Conservation (phyloP, 805 yeast genomes). For the Kodamaea kakaduensis region DNA sequence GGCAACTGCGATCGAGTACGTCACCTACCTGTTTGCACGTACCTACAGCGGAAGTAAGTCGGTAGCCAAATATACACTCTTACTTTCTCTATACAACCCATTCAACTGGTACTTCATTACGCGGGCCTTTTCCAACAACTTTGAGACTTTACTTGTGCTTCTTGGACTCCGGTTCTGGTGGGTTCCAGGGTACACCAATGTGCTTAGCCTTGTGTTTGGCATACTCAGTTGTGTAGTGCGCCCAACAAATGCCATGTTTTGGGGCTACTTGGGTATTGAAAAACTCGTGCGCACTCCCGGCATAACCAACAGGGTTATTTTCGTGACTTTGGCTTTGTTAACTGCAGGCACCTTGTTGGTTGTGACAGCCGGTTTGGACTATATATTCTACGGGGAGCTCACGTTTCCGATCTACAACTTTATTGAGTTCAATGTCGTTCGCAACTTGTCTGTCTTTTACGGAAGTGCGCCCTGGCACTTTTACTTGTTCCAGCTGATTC, state of each 20-base stretch:
- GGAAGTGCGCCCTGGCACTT: slow-evolving; percentile 85
- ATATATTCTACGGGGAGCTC: slow-evolving; percentile 50
- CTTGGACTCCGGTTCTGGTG: slow-evolving; percentile 72
- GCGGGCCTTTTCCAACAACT: slow-evolving; percentile 79
- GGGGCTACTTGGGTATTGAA: slow-evolving; percentile 59
- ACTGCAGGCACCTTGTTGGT: slow-evolving; percentile 26
- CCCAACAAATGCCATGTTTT: slow-evolving; percentile 78
- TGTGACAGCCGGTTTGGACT: slow-evolving; percentile 49
- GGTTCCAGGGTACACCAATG: slow-evolving; percentile 38
- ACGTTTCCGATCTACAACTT: slow-evolving; percentile 68
- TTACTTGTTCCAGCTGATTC: slow-evolving; percentile 78
- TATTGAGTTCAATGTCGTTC: slow-evolving; percentile 70
- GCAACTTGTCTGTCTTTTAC: slow-evolving; percentile 73
- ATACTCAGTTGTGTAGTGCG: slow-evolving; percentile 65
- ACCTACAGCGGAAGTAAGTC: slow-evolving; percentile 29
- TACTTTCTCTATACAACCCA: slow-evolving; percentile 55
- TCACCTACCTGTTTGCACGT: slow-evolving; percentile 46
- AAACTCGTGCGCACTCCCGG: slow-evolving; percentile 10
- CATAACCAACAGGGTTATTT: slow-evolving; percentile 5
- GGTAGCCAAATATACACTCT: slow-evolving; percentile 41
- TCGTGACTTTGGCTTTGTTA: slow-evolving; percentile 18
- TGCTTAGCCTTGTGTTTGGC: slow-evolving; percentile 48
- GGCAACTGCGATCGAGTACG: slow-evolving; percentile 70
- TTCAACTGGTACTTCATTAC: slow-evolving; percentile 82
- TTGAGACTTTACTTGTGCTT: slow-evolving; percentile 70